Conservation (phyloP, 2,329 filamentous ascomycete genomes). For the Cladosporium sp. region DNA sequence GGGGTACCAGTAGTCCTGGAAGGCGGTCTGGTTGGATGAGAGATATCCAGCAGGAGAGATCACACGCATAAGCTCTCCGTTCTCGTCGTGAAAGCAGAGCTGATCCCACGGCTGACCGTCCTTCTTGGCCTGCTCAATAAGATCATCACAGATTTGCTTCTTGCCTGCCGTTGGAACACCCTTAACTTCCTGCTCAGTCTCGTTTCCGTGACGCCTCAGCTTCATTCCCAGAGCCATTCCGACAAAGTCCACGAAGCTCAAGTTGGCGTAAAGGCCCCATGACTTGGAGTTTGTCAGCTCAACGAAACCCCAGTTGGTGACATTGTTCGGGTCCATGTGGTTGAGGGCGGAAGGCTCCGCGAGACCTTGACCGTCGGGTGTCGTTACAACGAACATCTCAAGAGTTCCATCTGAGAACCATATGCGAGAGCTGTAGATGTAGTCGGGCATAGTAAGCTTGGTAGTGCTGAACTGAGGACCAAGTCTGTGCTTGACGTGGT, state of each 20-base stretch:
- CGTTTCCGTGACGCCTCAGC: slow-evolving; percentile 55
- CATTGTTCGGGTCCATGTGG: slow-evolving; percentile 36
- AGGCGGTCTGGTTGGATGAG: slow-evolving; percentile 41
- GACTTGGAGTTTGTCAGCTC: slow-evolving; percentile 39
- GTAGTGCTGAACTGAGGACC: slow-evolving; percentile 31
- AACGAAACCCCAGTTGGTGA: slow-evolving; percentile 38
- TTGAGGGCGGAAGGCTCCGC: slow-evolving; percentile 47
- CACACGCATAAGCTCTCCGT: slow-evolving; percentile 33
- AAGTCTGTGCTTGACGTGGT: slow-evolving; percentile 18
- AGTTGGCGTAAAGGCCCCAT: slow-evolving; percentile 39
- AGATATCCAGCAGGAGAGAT: slow-evolving; percentile 44
- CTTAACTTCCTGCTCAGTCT: slow-evolving; percentile 37
- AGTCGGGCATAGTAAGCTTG: slow-evolving; percentile 36
- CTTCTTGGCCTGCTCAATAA: slow-evolving; percentile 48
- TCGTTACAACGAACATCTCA: slow-evolving; percentile 18
- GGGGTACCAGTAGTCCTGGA: slow-evolving; percentile 46
- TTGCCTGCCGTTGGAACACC: slow-evolving; percentile 38
- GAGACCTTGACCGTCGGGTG: slow-evolving; percentile 32
- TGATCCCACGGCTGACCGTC: slow-evolving; percentile 58
- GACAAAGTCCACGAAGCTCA: slow-evolving; percentile 20
- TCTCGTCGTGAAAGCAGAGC: slow-evolving; percentile 43
- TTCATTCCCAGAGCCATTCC: slow-evolving; percentile 45
- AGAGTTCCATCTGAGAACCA: slow-evolving; percentile 42
- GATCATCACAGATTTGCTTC: slow-evolving; percentile 51
- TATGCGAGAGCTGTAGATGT: slow-evolving; percentile 38